A percentile compares a stretch with the other conserved stretches of the same genome.
These are phyloP conservation scores for Dryadomyces sulphureus DNA, from an alignment of 2,329 filamentous ascomycete genomes.

Conservation along the genomic window DNA sequence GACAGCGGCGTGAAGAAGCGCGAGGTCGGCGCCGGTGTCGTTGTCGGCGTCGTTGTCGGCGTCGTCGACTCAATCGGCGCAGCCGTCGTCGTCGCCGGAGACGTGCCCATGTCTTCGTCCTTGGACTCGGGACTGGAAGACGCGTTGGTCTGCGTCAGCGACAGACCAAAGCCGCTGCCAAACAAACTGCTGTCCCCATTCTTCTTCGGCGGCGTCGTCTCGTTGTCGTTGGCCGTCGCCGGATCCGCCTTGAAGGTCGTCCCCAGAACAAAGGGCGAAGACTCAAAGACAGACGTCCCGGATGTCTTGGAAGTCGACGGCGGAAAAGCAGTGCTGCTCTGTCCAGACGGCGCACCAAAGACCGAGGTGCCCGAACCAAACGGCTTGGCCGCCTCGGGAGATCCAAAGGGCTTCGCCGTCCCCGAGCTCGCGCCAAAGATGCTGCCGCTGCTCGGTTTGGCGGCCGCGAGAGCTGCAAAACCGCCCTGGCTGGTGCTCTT, in stretches of 20 bases:
- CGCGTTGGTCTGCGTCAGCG: slow-evolving; percentile 29
- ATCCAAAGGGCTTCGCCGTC: slow-evolving; percentile 18
- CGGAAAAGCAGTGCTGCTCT: slow-evolving; percentile 23
- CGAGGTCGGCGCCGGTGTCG: slow-evolving; percentile 12
- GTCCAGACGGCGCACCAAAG: slow-evolving; percentile 3
- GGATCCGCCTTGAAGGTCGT: slow-evolving; percentile 54
- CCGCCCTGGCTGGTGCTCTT: slow-evolving; percentile 20
- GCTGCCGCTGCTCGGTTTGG: slow-evolving; percentile 13
- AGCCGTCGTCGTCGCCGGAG: slow-evolving; percentile 9
- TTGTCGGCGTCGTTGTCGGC: slow-evolving; percentile 13
- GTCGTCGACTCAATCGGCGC: slow-evolving; percentile 12
- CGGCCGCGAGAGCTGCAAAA: slow-evolving; percentile 31
- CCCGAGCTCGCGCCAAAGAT: slow-evolving; percentile 20
- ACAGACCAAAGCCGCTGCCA: slow-evolving; percentile 43
- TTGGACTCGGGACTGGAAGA: slow-evolving; percentile 16
- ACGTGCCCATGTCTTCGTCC: slow-evolving; percentile 38
- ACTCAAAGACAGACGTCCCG: neutral
- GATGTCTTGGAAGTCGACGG: slow-evolving; percentile 16
- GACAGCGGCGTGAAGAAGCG: slow-evolving; percentile 12
- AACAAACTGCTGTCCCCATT: slow-evolving; percentile 32
- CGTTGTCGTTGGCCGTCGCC: slow-evolving; percentile 42
- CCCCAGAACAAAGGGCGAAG: slow-evolving; percentile 49
- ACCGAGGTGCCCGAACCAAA: slow-evolving; percentile 12
- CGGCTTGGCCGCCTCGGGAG: slow-evolving; percentile 18
- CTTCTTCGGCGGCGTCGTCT: slow-evolving; percentile 25